Evolutionary conservation across 257 asterid species (phyloP), one percentile per base, ranked within the genome.

Genomic region (Fraxinus excelsior): DNA sequence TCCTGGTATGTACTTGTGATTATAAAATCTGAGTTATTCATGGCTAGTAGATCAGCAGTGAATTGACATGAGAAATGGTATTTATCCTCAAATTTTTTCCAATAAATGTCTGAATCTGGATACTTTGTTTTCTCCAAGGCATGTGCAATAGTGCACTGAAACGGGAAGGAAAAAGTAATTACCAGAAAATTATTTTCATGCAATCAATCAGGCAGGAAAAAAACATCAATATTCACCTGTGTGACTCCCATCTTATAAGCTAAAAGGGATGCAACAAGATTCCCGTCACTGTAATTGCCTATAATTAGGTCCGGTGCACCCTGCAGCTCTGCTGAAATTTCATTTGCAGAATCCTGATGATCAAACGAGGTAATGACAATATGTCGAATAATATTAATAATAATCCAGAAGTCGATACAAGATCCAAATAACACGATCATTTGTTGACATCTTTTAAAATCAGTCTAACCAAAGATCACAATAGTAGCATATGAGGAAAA

Each of bases 221-320:
- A 74, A 65, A 31, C 34, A 53, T 44, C 44, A 21, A 23, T 26
- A 42, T 79, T 80, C 78, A 95, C 99, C 97, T 96, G 92, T 53
- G 99, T 93, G 68, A 96, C 92, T 53, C 98, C 98, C 88, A 93
- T 83, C 87, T 91, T 93, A 82, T 96, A 84, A 25, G 98, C 79
- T 80, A 96, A 83, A 53, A 96, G 83, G 18, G 99, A 93, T 76
- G 99, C 98, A 38, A 96, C 98, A 64, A 96, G 91, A 90, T 96
- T 96, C 74, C 99, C 99, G 84, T 96, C 99, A 80, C 99, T 96
- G 81, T 96, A 96, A 86, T 96, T 96, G 49, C 99, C 99, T 71
- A 96, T 87, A 31, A 96, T 86, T 67, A 96, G 89, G 84, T 93
- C 96, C 0, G 99, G 98, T 64, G 70, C 60, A 29, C 92, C 99